phyloP scores from a whole-genome alignment of 2,329 filamentous ascomycete genomes.

The Aspergillus sp. region DNA sequence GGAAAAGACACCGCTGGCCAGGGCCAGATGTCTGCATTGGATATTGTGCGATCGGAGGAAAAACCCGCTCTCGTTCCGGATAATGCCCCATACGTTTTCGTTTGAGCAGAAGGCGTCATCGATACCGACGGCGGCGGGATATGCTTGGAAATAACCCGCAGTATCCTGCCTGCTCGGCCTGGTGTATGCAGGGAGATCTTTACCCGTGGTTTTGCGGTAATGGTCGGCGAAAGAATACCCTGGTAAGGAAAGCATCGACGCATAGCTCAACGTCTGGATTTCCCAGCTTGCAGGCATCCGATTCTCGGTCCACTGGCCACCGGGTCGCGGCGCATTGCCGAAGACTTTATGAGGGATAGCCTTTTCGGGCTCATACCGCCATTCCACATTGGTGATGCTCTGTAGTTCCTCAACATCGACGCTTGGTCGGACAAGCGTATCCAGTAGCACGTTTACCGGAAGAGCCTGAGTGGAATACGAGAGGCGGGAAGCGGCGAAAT shows the following conservation, averaged over 20 bases:
- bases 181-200: conserved; percentile 51
- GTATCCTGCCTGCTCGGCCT: conserved; percentile 56
- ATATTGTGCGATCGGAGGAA: conserved; percentile 53
- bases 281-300: conserved; percentile 53
- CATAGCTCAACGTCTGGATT: conserved; percentile 62
- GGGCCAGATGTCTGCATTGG: conserved; percentile 55
- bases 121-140: conserved; percentile 56
- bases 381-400: conserved; percentile 53
- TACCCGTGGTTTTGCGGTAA: conserved; percentile 43
- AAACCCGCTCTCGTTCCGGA: conserved; percentile 49
- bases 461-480: conserved; percentile 63
- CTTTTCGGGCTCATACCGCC: conserved; percentile 52
- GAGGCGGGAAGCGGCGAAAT: conserved; percentile 57
- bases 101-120: conserved; percentile 46
- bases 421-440: conserved; percentile 59
- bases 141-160: conserved; percentile 55
- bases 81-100: conserved; percentile 44
- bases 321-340: conserved; percentile 51
- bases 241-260: conserved; percentile 60
- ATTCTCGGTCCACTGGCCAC: conserved; percentile 62
- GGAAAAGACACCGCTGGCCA: conserved; percentile 61
- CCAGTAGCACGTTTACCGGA: conserved; percentile 60
- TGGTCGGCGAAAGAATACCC: conserved; percentile 59
- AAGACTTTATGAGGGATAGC: conserved; percentile 56
- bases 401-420: conserved; percentile 57